Evolutionary conservation across 2,329 filamentous ascomycete species (phyloP).

Genomic region (Lasiodiplodia theobromae): DNA sequence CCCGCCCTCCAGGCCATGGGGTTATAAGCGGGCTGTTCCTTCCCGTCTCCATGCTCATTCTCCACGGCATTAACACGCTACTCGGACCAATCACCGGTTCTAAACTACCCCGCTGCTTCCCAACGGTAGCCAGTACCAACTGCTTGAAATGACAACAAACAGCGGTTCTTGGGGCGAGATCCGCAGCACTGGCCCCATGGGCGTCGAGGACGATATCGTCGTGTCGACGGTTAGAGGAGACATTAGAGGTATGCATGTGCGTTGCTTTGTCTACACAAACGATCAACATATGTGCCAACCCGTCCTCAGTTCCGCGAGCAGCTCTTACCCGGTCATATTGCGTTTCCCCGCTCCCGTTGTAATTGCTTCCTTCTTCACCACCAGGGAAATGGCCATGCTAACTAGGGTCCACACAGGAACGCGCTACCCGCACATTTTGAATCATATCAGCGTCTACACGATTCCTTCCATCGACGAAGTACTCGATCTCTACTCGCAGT

Average conservation of each 20-base stretch:
- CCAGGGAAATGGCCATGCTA: neutral
- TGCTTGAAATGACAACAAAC: constrained; percentile 1
- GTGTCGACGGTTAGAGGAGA: constrained; percentile 1
- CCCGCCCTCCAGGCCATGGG: neutral
- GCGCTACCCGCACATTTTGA: constrained; percentile 27
- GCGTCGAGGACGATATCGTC: constrained; percentile 8
- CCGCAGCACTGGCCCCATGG: neutral
- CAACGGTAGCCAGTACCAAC: neutral
- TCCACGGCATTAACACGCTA: neutral
- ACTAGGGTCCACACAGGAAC: neutral
- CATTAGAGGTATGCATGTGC: constrained; percentile 6
- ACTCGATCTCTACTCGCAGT: neutral
- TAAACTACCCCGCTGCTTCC: neutral
- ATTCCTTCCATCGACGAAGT: constrained; percentile 28
- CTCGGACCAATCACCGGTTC: neutral
- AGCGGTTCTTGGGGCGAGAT: neutral
- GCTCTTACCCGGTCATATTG: neutral
- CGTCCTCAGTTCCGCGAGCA: neutral
- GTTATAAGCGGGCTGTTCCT: constrained; percentile 3
- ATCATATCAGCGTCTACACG: constrained; percentile 6
- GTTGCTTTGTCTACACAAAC: neutral
- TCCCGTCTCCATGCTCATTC: neutral
- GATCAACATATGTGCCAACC: neutral
- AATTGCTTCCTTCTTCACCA: neutral
- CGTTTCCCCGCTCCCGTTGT: neutral